phyloP scores from a whole-genome alignment of 1,284 basidiomycete species.

The Papiliotrema terrestris region DNA sequence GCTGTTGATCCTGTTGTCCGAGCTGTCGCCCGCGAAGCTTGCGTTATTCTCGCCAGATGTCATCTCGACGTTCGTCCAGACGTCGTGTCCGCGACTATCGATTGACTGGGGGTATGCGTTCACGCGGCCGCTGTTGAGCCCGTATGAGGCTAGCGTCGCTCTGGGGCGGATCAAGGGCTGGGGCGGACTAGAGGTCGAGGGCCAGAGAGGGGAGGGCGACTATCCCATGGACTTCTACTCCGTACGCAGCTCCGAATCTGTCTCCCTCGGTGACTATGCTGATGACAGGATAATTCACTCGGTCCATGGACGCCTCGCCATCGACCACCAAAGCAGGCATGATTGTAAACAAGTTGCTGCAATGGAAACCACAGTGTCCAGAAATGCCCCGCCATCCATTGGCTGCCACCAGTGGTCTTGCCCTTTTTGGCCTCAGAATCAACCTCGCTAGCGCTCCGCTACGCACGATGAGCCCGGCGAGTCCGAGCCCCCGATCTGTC shows the following conservation, averaged over 20 bases:
- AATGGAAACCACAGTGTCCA: too few relatives aligned
- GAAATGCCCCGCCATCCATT: too few relatives aligned
- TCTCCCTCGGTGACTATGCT: slow-evolving; percentile 5
- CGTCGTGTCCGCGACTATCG: slow-evolving; percentile 88
- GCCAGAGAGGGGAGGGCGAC: slow-evolving; percentile 36
- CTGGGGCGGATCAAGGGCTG: slow-evolving; percentile 62
- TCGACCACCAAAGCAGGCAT: neutral
- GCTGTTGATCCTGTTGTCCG: slow-evolving; percentile 79
- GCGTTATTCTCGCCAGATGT: slow-evolving; percentile 69
- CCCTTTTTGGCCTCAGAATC: neutral
- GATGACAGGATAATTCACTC: slow-evolving; percentile 20
- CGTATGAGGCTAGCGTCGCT: slow-evolving; percentile 90
- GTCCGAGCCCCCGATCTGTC: too few relatives aligned
- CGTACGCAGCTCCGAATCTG: slow-evolving; percentile 55
- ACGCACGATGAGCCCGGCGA: neutral
- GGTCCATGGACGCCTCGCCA: slow-evolving; percentile 50
- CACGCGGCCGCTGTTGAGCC: slow-evolving; percentile 78
- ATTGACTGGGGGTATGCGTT: slow-evolving; percentile 99
- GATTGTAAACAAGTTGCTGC: too few relatives aligned
- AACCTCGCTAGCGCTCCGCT: neutral
- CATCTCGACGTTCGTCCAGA: slow-evolving; percentile 87
- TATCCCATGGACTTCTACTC: slow-evolving; percentile 99
- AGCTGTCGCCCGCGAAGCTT: slow-evolving; percentile 91
- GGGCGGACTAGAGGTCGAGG: slow-evolving; percentile 39
- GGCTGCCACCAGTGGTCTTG: neutral